Evolutionary conservation across 1,284 basidiomycete species (phyloP).

Genomic region (Moniliophthora roreri): DNA sequence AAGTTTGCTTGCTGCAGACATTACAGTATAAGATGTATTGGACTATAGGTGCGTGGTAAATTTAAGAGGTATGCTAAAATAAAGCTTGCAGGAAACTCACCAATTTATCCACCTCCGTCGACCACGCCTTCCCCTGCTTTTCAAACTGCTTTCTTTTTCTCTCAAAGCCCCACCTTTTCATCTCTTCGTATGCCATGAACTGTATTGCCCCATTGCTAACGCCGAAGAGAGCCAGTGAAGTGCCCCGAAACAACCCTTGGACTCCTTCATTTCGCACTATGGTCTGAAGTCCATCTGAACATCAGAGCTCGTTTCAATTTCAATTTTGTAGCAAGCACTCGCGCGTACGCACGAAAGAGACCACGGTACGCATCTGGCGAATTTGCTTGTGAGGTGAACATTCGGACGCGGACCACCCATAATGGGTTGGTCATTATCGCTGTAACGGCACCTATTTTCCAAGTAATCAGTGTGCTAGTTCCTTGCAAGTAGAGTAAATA

Average conservation of each 20-base stretch:
- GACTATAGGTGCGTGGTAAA: conserved; percentile 49
- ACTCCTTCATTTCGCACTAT: conserved; percentile 78
- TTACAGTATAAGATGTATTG: conserved; percentile 89
- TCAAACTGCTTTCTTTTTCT: conserved; percentile 64
- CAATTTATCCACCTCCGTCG: conserved; percentile 78
- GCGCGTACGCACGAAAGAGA: conserved; percentile 66
- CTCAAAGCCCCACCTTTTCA: conserved; percentile 89
- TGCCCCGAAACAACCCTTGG: conserved; percentile 85
- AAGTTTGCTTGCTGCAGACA: conserved; percentile 91
- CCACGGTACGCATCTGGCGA: conserved; percentile 75
- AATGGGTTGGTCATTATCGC: conserved; percentile 97
- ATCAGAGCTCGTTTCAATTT: conserved; percentile 1
- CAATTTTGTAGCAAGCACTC: conserved; percentile 2
- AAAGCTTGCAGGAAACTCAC: conserved; percentile 45
- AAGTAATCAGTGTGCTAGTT: conserved; percentile 4
- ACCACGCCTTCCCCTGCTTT: conserved; percentile 61
- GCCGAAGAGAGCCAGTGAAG: conserved; percentile 86
- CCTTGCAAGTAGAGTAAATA: conserved; percentile 18
- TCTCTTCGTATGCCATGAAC: conserved; percentile 95
- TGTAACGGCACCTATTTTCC: conserved; percentile 76
- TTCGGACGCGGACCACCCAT: conserved; percentile 98
- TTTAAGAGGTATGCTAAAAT: background rate
- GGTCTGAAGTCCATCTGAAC: conserved; percentile 72
- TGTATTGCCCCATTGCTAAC: conserved; percentile 96
- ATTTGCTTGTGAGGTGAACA: conserved; percentile 82